A percentile compares a stretch with the other conserved stretches of the same genome.
Conservation (phyloP, 768 basidiomycete species). For the Butyriboletus loyo region DNA sequence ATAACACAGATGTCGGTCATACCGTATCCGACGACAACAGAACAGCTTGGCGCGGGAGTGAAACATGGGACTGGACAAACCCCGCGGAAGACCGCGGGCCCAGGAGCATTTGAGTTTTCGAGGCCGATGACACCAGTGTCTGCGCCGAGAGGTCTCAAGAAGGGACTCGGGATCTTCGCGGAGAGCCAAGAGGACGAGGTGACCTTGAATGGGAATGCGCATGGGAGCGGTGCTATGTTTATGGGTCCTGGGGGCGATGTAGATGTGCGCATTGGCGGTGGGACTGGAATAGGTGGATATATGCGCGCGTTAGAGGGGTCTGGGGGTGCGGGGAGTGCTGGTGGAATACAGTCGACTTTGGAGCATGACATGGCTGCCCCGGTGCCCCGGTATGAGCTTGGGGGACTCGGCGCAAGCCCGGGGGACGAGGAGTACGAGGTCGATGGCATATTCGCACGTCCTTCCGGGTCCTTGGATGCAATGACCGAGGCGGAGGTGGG, state of each 20-base stretch:
- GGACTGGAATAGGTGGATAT: slow-evolving; percentile 18
- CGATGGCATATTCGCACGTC: slow-evolving; percentile 5
- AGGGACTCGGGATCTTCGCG: slow-evolving; percentile 1
- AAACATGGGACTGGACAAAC: slow-evolving; percentile 16
- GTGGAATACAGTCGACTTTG: not conserved
- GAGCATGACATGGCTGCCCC: slow-evolving; percentile 17
- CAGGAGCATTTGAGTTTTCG: slow-evolving; percentile 11
- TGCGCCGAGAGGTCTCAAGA: slow-evolving; percentile 12
- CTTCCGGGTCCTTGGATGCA: slow-evolving; percentile 6
- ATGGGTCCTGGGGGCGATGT: slow-evolving; percentile 4
- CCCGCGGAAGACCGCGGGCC: slow-evolving; percentile 12
- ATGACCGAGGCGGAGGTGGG: slow-evolving; percentile 8
- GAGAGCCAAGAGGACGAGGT: slow-evolving; percentile 7
- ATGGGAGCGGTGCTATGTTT: not conserved
- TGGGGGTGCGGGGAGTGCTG: not conserved
- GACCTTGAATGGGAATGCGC: not conserved
- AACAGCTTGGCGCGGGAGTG: slow-evolving; percentile 2
- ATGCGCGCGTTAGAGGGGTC: slow-evolving; percentile 19
- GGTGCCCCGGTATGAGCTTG: slow-evolving; percentile 15
- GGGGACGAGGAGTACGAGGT: not conserved
- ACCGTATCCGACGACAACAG: slow-evolving; percentile 13
- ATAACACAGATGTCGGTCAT: slow-evolving; percentile 23
- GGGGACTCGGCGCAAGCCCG: not conserved
- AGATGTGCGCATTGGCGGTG: not conserved
- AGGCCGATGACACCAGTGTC: slow-evolving; percentile 20